Evolutionary conservation across 345 rosid genomes (phyloP).

Genomic region (Brassica juncea): DNA sequence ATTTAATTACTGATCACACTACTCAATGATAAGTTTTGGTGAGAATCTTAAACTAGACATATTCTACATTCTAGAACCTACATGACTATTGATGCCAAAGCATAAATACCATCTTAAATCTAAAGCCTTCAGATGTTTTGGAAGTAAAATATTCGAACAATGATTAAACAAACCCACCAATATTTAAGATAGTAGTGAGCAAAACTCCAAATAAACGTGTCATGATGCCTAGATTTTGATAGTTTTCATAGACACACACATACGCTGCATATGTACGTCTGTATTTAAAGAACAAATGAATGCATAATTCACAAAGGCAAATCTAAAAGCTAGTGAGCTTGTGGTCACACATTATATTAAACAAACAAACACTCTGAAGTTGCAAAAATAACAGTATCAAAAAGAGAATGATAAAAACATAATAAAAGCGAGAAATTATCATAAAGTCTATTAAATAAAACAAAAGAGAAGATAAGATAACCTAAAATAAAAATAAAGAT

Average conservation of each 20-base stretch:
- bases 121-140: background rate
- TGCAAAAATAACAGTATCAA: constrained; percentile 20
- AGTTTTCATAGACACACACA: background rate
- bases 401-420: constrained; percentile 6
- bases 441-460: background rate
- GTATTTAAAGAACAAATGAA: constrained; percentile 1
- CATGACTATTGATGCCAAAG: background rate
- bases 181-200: background rate
- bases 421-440: background rate
- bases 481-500: constrained; percentile 12
- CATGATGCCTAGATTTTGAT: constrained; percentile 19
- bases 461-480: constrained; percentile 10
- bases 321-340: constrained; percentile 25
- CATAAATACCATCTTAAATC: background rate
- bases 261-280: background rate
- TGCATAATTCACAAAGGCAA: constrained; percentile 8
- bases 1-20: background rate
- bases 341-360: constrained; percentile 21
- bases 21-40: background rate
- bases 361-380: background rate
- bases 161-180: background rate
- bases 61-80: background rate
- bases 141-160: background rate
- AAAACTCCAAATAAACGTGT: background rate
- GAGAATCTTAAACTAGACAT: background rate